A percentile compares a stretch with the other conserved stretches of the same genome.
Evolutionary conservation across 164 flowering plant species (phyloP).

Genomic region (Liriodendron chinense): DNA sequence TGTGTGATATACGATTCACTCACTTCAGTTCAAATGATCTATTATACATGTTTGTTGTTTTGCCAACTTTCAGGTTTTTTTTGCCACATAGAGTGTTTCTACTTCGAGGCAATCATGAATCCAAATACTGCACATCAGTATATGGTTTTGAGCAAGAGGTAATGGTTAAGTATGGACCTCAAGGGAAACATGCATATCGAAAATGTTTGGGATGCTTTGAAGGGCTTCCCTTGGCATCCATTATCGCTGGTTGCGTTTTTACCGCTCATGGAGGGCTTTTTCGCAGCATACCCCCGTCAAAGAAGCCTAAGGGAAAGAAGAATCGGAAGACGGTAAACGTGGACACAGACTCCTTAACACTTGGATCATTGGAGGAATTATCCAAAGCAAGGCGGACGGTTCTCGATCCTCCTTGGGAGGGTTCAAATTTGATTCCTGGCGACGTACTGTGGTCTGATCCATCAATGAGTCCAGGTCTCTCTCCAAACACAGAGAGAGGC

Average conservation of each 20-base stretch:
- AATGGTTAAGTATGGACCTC: conserved; percentile 68
- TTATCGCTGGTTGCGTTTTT: conserved; percentile 75
- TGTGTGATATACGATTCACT: too few species aligned
- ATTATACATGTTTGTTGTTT: neutral
- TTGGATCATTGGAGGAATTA: conserved; percentile 90
- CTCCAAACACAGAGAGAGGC: conserved; percentile 90
- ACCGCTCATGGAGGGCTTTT: conserved; percentile 99
- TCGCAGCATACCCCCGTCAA: conserved; percentile 54
- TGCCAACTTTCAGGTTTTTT: conserved; percentile 44
- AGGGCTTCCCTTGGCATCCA: conserved; percentile 91
- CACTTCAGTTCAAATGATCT: neutral
- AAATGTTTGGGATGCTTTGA: conserved; percentile 95
- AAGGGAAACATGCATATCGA: conserved; percentile 82
- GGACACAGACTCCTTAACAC: conserved; percentile 35
- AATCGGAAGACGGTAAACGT: conserved; percentile 23
- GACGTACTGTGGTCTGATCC: conserved; percentile 99
- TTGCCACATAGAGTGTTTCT: conserved; percentile 80
- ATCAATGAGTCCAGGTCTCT: conserved; percentile 79
- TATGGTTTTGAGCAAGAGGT: conserved; percentile 99
- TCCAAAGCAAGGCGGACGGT: conserved; percentile 83
- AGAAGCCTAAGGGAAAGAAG: conserved; percentile 60
- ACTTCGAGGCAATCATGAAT: conserved; percentile 97
- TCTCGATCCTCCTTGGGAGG: conserved; percentile 98
- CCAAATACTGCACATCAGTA: conserved; percentile 93
- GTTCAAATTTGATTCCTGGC: conserved; percentile 89